phyloP scores from a whole-genome alignment of 768 basidiomycete genomes.

The Cantharellus cinnabarinus region DNA sequence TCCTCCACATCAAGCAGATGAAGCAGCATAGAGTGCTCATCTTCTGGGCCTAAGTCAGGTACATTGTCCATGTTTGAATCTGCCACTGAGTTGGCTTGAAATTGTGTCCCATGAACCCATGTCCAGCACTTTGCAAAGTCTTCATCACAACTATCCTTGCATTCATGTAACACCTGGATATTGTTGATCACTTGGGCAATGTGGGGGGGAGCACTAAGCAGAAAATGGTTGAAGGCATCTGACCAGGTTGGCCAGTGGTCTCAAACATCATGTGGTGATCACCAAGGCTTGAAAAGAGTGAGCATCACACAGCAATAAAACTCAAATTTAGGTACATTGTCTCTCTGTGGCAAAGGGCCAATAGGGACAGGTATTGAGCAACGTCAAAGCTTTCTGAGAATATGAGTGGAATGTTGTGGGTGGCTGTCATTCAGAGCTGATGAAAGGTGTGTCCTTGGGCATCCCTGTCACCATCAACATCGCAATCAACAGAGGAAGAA shows the following conservation, averaged over 20 bases:
- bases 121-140: background rate
- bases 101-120: background rate
- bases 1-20: no score
- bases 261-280: slow-evolving; percentile 13
- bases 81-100: no score
- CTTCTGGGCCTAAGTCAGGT: no score
- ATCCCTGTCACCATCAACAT: no score
- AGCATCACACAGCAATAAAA: slow-evolving; percentile 21
- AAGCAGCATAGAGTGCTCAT: no score
- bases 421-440: background rate
- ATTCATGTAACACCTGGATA: background rate
- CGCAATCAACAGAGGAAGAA: no score
- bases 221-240: slow-evolving; percentile 13
- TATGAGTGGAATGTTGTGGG: slow-evolving; percentile 12
- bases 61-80: no score
- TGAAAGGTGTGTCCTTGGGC: background rate
- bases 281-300: slow-evolving; percentile 27
- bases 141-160: background rate
- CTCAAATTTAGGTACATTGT: slow-evolving; percentile 9
- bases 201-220: background rate
- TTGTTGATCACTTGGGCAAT: background rate
- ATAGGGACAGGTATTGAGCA: slow-evolving; percentile 18
- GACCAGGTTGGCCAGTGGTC: slow-evolving; percentile 12
- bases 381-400: background rate
- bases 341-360: slow-evolving; percentile 19